phyloP scores from a whole-genome alignment of 2,329 filamentous ascomycete genomes.

The Hypomyces perniciosus region DNA sequence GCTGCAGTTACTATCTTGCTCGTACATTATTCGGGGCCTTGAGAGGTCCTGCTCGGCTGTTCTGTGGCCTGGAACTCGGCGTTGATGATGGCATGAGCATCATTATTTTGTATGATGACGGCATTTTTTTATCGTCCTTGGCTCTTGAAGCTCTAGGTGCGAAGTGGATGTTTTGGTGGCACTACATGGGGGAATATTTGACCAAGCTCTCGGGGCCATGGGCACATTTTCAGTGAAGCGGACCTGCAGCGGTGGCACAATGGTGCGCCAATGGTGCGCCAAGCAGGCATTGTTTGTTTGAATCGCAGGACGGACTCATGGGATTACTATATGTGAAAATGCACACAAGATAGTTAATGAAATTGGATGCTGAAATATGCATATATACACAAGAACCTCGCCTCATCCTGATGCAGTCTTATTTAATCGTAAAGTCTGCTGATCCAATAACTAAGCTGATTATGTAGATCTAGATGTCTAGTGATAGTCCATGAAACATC shows the following conservation, averaged over 20 bases:
- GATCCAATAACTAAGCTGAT: neutral
- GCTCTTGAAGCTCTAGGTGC: neutral
- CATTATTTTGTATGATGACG: conserved; percentile 27
- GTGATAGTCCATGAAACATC: no score
- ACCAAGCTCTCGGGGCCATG: neutral
- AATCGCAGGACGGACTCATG: neutral
- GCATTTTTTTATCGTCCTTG: neutral
- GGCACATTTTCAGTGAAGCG: neutral
- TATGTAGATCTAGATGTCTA: no score
- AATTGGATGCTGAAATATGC: conserved; percentile 1
- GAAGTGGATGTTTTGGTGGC: neutral
- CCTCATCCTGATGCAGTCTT: neutral
- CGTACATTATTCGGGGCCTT: neutral
- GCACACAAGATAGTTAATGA: neutral
- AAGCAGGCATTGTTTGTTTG: neutral
- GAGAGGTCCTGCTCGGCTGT: neutral
- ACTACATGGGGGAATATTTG: neutral
- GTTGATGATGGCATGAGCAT: conserved; percentile 30
- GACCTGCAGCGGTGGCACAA: neutral
- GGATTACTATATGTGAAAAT: neutral
- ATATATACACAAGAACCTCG: no score
- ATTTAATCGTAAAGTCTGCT: neutral
- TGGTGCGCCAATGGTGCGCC: neutral
- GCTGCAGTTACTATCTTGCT: neutral
- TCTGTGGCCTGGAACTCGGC: conserved; percentile 1